Conservation (phyloP, 2,329 filamentous ascomycete genomes). For the Ophiostoma ips region DNA sequence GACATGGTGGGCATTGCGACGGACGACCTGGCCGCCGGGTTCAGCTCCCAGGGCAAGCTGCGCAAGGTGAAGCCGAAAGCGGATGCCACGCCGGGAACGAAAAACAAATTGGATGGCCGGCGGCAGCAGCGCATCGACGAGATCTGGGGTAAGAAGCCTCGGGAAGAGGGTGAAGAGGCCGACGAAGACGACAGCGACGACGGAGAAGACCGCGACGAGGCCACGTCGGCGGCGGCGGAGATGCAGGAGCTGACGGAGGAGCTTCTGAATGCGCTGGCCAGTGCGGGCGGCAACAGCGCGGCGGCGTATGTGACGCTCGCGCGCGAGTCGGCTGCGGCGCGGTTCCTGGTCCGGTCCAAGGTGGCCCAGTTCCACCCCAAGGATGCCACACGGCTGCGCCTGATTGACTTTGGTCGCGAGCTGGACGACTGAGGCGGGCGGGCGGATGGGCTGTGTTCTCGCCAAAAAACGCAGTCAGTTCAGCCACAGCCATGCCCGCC, state of each 20-base stretch:
- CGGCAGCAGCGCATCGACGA: slow-evolving; percentile 49
- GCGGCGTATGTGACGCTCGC: slow-evolving; percentile 44
- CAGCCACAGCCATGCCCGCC: too few relatives aligned
- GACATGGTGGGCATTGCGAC: slow-evolving; percentile 52
- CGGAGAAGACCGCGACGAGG: slow-evolving; percentile 28
- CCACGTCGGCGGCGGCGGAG: slow-evolving; percentile 37
- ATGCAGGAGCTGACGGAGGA: slow-evolving; percentile 47
- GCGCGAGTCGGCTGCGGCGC: slow-evolving; percentile 46
- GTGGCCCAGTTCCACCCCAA: slow-evolving; percentile 52
- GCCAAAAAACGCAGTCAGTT: too few relatives aligned
- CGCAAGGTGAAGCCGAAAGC: slow-evolving; percentile 30
- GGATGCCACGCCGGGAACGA: slow-evolving; percentile 32
- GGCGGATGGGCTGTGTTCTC: not conserved
- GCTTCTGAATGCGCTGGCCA: slow-evolving; percentile 43
- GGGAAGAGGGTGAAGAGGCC: not conserved
- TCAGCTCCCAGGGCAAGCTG: slow-evolving; percentile 43
- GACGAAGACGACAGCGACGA: not conserved
- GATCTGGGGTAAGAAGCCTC: slow-evolving; percentile 36
- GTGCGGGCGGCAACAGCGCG: slow-evolving; percentile 39
- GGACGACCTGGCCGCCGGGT: slow-evolving; percentile 44
- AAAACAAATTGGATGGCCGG: slow-evolving; percentile 26
- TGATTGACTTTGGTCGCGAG: slow-evolving; percentile 52
- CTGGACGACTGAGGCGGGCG: slow-evolving; percentile 39
- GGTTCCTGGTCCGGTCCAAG: slow-evolving; percentile 51
- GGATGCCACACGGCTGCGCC: slow-evolving; percentile 43